phyloP scores from a whole-genome alignment of 345 rosid genomes.

The Populus alba region DNA sequence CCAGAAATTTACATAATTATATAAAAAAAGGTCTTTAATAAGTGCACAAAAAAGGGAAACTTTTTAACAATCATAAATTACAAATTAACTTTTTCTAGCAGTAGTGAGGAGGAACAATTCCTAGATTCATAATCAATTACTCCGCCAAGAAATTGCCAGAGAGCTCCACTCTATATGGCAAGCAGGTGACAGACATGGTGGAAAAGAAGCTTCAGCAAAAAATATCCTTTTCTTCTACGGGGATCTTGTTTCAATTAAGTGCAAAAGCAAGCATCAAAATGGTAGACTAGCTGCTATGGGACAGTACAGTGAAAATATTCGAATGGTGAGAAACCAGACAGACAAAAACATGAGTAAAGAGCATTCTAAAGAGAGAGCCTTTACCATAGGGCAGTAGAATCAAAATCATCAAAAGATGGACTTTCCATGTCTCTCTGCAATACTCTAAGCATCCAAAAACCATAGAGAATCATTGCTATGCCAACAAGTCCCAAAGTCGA shows the following conservation, averaged over 20 bases:
- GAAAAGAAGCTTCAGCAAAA: neutral
- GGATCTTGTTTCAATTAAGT: neutral
- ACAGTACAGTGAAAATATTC: neutral
- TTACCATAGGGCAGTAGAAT: conserved; percentile 39
- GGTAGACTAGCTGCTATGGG: neutral
- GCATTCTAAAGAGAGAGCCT: neutral
- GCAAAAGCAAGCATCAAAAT: neutral
- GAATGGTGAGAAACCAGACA: neutral
- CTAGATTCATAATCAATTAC: neutral
- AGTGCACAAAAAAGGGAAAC: neutral
- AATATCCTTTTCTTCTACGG: neutral
- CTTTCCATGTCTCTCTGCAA: conserved; percentile 47
- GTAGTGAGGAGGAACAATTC: neutral
- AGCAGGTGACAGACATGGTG: neutral
- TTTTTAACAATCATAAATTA: neutral
- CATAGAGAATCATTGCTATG: conserved; percentile 46
- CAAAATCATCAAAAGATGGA: conserved; percentile 25
- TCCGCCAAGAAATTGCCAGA: neutral
- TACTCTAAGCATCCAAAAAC: conserved; percentile 52
- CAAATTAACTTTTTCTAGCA: neutral
- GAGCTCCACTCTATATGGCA: neutral
- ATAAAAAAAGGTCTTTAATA: too few species aligned
- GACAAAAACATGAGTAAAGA: neutral
- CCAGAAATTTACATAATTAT: neutral
- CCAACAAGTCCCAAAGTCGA: conserved; percentile 48